Percentiles rank a stretch among this genome's conserved stretches.
These are phyloP conservation scores for Tuber microsphaerosporum DNA, from an alignment of 495 filamentous ascomycete genomes.

Conservation along the genomic window DNA sequence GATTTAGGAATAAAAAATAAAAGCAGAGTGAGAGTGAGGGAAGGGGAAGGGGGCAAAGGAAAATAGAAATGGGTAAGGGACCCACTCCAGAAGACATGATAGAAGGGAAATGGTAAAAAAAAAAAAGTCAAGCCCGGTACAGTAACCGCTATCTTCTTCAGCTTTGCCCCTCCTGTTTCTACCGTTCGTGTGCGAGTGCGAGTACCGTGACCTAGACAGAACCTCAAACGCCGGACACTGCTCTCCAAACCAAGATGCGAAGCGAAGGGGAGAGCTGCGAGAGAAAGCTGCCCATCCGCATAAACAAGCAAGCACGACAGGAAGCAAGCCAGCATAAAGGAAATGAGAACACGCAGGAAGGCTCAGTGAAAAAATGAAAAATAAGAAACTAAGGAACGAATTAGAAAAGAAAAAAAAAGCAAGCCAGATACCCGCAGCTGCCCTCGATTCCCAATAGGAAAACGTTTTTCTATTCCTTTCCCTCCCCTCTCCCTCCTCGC, in stretches of 20 bases:
- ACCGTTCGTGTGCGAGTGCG: neutral
- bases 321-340: conserved; percentile 4
- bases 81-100: conserved; percentile 15
- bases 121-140: conserved; percentile 21
- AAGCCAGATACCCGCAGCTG: conserved; percentile 30
- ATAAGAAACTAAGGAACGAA: conserved; percentile 5
- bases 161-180: conserved; percentile 33
- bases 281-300: conserved; percentile 8
- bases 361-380: conserved; percentile 1
- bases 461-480: conserved; percentile 8
- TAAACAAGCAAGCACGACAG: conserved; percentile 11
- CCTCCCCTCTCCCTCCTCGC: neutral
- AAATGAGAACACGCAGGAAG: conserved; percentile 3
- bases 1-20: neutral
- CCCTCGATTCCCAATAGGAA: conserved; percentile 32
- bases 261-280: conserved; percentile 8
- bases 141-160: conserved; percentile 31
- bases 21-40: conserved; percentile 2
- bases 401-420: conserved; percentile 23
- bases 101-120: conserved; percentile 24
- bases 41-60: conserved; percentile 10
- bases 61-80: neutral
- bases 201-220: neutral
- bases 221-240: conserved; percentile 17
- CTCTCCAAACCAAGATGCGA: conserved; percentile 13